These are phyloP conservation scores for Claviceps maximensis DNA, from an alignment of 2,329 filamentous ascomycete species.

Conservation along the genomic window DNA sequence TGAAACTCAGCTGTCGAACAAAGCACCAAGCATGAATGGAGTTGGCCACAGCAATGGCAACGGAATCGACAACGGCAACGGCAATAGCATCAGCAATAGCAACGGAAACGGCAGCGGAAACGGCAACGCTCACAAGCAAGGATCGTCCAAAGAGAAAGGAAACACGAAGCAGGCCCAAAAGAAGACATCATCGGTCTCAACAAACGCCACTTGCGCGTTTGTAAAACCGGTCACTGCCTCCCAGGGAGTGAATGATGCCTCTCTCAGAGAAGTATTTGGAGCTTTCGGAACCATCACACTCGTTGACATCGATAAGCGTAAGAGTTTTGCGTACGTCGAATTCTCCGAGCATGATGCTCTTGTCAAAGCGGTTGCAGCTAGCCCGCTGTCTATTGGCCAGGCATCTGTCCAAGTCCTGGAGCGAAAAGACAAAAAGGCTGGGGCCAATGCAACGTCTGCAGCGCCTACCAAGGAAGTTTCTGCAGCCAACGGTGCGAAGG, in stretches of 20 bases:
- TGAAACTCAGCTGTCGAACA: constrained; percentile 1
- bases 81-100: too few relatives aligned
- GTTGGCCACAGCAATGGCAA: constrained; percentile 6
- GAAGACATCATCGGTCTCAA: constrained; percentile 17
- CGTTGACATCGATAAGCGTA: constrained; percentile 88
- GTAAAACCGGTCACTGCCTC: constrained; percentile 77
- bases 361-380: constrained; percentile 66
- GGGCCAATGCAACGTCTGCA: constrained; percentile 9
- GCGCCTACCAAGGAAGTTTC: constrained; percentile 4
- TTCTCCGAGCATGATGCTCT: constrained; percentile 64
- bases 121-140: constrained; percentile 9
- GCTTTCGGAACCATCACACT: constrained; percentile 60
- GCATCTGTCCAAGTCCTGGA: constrained; percentile 80
- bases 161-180: constrained; percentile 19
- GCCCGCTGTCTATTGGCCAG: constrained; percentile 70
- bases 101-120: constrained; percentile 4
- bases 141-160: neutral
- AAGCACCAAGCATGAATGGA: constrained; percentile 2
- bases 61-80: neutral
- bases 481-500: constrained; percentile 3
- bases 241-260: constrained; percentile 76
- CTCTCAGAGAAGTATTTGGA: constrained; percentile 62
- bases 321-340: constrained; percentile 87
- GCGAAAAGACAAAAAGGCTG: constrained; percentile 48
- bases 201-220: constrained; percentile 53